These are phyloP conservation scores for Naematelia aurantialba DNA, from an alignment of 768 basidiomycete genomes.

Conservation along the genomic window DNA sequence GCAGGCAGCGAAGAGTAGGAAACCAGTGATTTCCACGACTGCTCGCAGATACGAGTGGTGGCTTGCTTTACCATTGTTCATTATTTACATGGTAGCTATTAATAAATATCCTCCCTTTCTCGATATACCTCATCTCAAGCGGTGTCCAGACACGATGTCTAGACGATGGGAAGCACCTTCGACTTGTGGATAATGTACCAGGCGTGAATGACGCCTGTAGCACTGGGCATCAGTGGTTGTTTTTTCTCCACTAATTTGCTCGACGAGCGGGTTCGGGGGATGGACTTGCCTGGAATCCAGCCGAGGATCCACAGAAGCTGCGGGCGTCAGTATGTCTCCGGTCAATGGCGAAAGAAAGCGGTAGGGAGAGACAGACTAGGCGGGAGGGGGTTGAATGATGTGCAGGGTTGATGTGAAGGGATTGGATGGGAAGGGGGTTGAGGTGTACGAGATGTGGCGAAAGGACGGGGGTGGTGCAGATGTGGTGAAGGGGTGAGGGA, in stretches of 20 bases:
- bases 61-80: too few relatives aligned
- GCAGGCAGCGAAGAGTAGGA: too few relatives aligned
- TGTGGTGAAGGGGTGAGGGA: background rate
- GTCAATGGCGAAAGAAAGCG: background rate
- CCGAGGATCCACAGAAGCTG: conserved; percentile 53
- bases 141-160: too few relatives aligned
- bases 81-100: too few relatives aligned
- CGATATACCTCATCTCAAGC: too few relatives aligned
- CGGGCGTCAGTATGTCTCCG: conserved; percentile 51
- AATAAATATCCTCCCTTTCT: too few relatives aligned
- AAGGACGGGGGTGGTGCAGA: background rate
- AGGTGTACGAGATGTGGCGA: conserved; percentile 43
- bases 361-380: background rate
- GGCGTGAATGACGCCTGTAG: conserved; percentile 54
- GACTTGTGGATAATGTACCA: conserved; percentile 51
- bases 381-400: too few relatives aligned
- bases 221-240: background rate
- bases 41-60: too few relatives aligned
- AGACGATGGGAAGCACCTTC: conserved; percentile 20
- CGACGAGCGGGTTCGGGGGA: background rate
- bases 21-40: too few relatives aligned
- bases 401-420: too few relatives aligned
- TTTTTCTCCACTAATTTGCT: background rate
- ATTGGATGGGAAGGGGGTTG: too few relatives aligned
- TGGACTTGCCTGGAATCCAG: conserved; percentile 55